Evolutionary conservation across 495 filamentous ascomycete species (phyloP).

Genomic region (Tetracladium setigerum): DNA sequence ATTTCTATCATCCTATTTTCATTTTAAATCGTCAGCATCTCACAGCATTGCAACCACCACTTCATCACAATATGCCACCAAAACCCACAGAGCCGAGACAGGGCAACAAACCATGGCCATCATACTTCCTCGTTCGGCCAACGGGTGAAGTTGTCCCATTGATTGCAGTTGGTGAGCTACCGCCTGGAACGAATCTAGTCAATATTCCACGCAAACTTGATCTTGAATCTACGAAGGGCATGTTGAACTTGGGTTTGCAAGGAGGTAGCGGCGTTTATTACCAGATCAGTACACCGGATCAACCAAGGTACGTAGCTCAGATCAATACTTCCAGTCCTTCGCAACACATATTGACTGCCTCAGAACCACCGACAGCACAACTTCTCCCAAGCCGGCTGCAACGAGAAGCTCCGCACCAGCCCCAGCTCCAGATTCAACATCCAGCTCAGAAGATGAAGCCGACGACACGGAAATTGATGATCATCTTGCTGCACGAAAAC

Average conservation of each 20-base stretch:
- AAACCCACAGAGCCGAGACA: neutral
- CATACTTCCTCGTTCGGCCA: slow-evolving; percentile 32
- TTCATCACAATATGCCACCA: neutral
- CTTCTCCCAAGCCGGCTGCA: neutral
- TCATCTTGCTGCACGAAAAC: neutral
- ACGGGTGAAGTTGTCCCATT: slow-evolving; percentile 34
- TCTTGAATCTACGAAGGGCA: slow-evolving; percentile 28
- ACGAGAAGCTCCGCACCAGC: neutral
- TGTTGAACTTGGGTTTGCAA: slow-evolving; percentile 31
- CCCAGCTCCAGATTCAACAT: neutral
- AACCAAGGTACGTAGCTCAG: neutral
- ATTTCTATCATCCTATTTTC: no score
- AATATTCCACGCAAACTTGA: slow-evolving; percentile 31
- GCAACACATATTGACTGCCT: neutral
- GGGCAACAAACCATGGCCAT: slow-evolving; percentile 13
- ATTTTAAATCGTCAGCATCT: no score
- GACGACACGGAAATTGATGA: neutral
- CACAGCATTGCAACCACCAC: neutral
- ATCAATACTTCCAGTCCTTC: neutral
- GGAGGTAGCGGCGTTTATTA: slow-evolving; percentile 24
- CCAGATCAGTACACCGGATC: slow-evolving; percentile 18
- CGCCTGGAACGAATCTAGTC: slow-evolving; percentile 29
- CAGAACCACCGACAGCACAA: neutral
- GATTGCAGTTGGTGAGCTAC: slow-evolving; percentile 38
- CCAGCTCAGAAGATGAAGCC: neutral